Conservation (phyloP, 2,329 filamentous ascomycete species). For the Aspergillus vadensis region DNA sequence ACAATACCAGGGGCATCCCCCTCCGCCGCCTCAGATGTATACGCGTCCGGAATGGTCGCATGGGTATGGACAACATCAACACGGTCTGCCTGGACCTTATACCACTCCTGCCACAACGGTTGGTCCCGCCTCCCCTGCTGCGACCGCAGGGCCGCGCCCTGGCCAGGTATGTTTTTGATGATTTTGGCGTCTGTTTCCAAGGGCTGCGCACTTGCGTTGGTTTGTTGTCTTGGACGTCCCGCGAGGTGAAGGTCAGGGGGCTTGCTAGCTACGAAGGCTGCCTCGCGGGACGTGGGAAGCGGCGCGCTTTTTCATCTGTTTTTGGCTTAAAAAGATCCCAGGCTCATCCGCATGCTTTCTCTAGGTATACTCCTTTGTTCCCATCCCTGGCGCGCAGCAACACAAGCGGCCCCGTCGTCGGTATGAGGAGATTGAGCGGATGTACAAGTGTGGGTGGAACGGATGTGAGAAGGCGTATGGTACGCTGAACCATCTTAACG, state of each 20-base stretch:
- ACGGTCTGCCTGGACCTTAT: constrained; percentile 52
- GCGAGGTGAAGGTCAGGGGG: constrained; percentile 12
- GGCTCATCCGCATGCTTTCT: constrained; percentile 32
- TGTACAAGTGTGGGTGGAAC: constrained; percentile 99
- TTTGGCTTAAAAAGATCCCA: constrained; percentile 13
- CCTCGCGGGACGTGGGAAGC: constrained; percentile 18
- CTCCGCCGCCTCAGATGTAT: constrained; percentile 51
- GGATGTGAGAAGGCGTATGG: constrained; percentile 98
- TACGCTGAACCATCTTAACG: constrained; percentile 94
- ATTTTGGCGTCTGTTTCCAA: constrained; percentile 36
- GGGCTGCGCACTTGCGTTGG: constrained; percentile 30
- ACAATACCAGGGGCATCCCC: constrained; percentile 60
- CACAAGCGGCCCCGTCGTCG: constrained; percentile 91
- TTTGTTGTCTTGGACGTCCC: constrained; percentile 34
- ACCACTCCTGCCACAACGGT: constrained; percentile 59
- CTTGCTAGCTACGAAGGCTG: constrained; percentile 18
- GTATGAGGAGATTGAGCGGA: constrained; percentile 98
- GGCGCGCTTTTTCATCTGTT: constrained; percentile 25
- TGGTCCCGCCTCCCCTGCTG: constrained; percentile 61
- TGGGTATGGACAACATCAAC: constrained; percentile 49
- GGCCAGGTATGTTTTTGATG: constrained; percentile 60
- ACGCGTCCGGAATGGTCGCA: constrained; percentile 50
- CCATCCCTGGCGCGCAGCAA: constrained; percentile 94
- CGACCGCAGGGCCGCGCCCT: constrained; percentile 62
- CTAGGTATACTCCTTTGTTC: constrained; percentile 95